Evolutionary conservation across 148 eudicot genomes (phyloP).

Genomic region (Heliosperma pusillum): DNA sequence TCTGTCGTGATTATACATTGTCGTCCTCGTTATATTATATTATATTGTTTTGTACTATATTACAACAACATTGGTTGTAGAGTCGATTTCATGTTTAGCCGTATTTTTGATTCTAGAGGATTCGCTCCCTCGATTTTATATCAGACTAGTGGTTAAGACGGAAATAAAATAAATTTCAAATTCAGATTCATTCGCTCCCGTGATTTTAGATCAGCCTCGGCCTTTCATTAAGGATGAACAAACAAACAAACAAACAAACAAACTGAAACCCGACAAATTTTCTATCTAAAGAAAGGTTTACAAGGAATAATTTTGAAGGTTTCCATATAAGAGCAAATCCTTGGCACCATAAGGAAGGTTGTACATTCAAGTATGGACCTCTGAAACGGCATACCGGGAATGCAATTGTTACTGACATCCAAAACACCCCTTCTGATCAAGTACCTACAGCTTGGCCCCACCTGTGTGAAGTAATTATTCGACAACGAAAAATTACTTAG

Average conservation of each 20-base stretch:
- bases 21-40: too few species aligned
- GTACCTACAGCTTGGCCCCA: constrained; percentile 32
- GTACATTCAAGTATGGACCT: constrained; percentile 33
- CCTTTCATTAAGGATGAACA: too few species aligned
- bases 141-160: too few species aligned
- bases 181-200: too few species aligned
- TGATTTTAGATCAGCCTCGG: too few species aligned
- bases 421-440: constrained; percentile 28
- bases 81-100: too few species aligned
- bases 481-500: constrained; percentile 25
- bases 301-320: constrained; percentile 33
- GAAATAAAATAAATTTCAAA: too few species aligned
- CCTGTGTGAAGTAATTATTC: constrained; percentile 31
- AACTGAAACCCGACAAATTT: background rate
- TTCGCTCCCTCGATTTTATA: too few species aligned
- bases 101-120: too few species aligned
- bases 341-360: constrained; percentile 28
- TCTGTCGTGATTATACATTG: too few species aligned
- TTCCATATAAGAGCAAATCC: constrained; percentile 27
- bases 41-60: too few species aligned
- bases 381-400: constrained; percentile 31
- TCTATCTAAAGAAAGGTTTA: constrained; percentile 26
- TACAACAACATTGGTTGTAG: too few species aligned
- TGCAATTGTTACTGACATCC: constrained; percentile 33
- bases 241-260: background rate